Percentiles rank a stretch among this genome's conserved stretches.
phyloP scores from a whole-genome alignment of 129 eudicot genomes.

The Kitagawia praeruptora region DNA sequence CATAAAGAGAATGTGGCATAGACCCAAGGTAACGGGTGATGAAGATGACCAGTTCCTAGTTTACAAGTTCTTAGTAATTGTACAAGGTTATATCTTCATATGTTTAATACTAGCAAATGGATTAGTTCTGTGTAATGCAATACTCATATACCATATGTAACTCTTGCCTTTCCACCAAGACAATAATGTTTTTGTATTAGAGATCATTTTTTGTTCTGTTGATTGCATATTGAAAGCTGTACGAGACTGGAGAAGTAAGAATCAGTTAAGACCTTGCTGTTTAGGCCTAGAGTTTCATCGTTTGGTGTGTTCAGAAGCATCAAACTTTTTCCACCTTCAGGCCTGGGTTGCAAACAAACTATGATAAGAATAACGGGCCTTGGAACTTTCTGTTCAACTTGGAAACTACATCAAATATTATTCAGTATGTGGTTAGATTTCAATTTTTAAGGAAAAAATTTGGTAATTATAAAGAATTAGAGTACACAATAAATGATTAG shows the following conservation, averaged over 20 bases:
- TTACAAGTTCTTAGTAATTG: background rate
- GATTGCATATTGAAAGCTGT: background rate
- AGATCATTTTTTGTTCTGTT: background rate
- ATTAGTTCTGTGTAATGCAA: background rate
- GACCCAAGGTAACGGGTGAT: background rate
- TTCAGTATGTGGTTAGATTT: no score
- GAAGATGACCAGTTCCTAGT: slow-evolving; percentile 5
- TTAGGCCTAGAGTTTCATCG: background rate
- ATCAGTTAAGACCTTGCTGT: background rate
- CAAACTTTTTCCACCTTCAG: background rate
- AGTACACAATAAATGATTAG: no score
- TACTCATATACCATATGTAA: background rate
- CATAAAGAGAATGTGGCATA: background rate
- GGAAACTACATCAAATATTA: no score
- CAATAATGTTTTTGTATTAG: background rate
- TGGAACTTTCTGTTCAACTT: no score
- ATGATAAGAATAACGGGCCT: no score
- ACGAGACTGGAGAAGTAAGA: background rate
- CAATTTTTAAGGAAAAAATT: no score
- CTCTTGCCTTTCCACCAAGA: background rate
- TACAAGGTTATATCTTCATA: background rate
- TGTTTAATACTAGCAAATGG: background rate
- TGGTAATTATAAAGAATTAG: no score
- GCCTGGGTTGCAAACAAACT: background rate
- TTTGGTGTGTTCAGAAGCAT: background rate